Evolutionary conservation across 345 rosid species (phyloP).

Genomic region (Camelina laxa): DNA sequence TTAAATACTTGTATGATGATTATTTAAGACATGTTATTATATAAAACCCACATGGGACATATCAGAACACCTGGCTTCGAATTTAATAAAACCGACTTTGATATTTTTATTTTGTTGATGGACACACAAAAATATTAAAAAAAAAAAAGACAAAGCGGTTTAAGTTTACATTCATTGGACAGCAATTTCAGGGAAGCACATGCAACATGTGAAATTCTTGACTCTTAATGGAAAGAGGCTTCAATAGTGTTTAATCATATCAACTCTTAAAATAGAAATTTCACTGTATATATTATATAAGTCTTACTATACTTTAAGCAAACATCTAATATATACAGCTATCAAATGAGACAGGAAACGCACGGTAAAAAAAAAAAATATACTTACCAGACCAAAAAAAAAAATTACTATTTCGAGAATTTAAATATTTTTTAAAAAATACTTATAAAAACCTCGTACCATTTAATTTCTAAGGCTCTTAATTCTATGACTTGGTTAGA

Average conservation of each 20-base stretch:
- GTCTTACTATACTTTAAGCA: not conserved
- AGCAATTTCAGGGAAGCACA: constrained; percentile 47
- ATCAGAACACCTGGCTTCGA: constrained; percentile 44
- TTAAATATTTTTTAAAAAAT: not conserved
- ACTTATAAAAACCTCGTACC: constrained; percentile 44
- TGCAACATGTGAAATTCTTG: constrained; percentile 45
- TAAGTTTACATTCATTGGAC: constrained; percentile 30
- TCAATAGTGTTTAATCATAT: constrained; percentile 23
- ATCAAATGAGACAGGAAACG: not conserved
- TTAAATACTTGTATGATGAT: constrained; percentile 20
- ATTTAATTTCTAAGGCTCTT: constrained; percentile 42
- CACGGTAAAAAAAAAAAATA: not conserved
- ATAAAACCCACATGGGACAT: constrained; percentile 42
- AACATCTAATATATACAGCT: constrained; percentile 8
- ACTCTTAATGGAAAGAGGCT: constrained; percentile 42
- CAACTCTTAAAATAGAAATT: constrained; percentile 33
- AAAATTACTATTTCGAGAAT: not conserved
- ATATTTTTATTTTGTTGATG: not conserved
- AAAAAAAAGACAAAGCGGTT: constrained; percentile 4
- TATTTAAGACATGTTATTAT: constrained; percentile 26
- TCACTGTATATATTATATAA: constrained; percentile 22
- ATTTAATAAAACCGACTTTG: constrained; percentile 33
- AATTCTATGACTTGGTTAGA: constrained; percentile 37
- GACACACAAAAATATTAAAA: constrained; percentile 4
- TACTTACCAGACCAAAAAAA: not conserved